phyloP scores from a whole-genome alignment of 495 filamentous ascomycete genomes.

The Collariella sp. region DNA sequence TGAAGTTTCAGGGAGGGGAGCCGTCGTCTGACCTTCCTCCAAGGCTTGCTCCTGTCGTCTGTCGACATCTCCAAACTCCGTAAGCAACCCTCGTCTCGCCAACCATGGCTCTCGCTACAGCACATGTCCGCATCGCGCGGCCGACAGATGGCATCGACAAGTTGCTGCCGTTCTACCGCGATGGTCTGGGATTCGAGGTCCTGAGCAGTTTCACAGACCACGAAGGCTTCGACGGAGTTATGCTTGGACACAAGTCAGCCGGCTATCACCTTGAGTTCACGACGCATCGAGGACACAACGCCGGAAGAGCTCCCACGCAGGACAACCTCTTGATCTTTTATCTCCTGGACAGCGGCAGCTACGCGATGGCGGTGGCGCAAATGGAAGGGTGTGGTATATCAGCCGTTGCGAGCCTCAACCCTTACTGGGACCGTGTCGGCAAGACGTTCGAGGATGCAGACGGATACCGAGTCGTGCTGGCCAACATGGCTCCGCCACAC shows the following conservation, averaged over 20 bases:
- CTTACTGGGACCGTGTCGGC: slow-evolving; percentile 29
- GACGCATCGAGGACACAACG: slow-evolving; percentile 14
- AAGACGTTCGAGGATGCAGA: slow-evolving; percentile 32
- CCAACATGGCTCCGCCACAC: slow-evolving; percentile 21
- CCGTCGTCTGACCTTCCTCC: too few species aligned
- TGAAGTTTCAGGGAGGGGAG: neutral
- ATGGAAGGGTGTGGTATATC: slow-evolving; percentile 21
- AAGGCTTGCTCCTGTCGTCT: too few species aligned
- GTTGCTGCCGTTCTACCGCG: slow-evolving; percentile 27
- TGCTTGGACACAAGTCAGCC: slow-evolving; percentile 20
- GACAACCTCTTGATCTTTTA: slow-evolving; percentile 32
- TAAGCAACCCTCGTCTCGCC: neutral
- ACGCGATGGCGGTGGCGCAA: slow-evolving; percentile 16
- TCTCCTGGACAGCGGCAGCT: slow-evolving; percentile 16
- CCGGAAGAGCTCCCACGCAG: slow-evolving; percentile 25
- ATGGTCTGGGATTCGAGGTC: slow-evolving; percentile 26
- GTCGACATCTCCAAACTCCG: neutral
- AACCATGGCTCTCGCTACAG: slow-evolving; percentile 15
- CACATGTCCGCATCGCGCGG: slow-evolving; percentile 28
- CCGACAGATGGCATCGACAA: slow-evolving; percentile 26
- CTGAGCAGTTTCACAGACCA: slow-evolving; percentile 21
- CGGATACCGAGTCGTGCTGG: slow-evolving; percentile 30
- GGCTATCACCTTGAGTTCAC: slow-evolving; percentile 32
- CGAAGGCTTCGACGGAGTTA: slow-evolving; percentile 27
- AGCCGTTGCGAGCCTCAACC: slow-evolving; percentile 24